Base-by-base conservation (phyloP, 176 grass and related monocot genomes). In the Carex kokanica region DNA sequence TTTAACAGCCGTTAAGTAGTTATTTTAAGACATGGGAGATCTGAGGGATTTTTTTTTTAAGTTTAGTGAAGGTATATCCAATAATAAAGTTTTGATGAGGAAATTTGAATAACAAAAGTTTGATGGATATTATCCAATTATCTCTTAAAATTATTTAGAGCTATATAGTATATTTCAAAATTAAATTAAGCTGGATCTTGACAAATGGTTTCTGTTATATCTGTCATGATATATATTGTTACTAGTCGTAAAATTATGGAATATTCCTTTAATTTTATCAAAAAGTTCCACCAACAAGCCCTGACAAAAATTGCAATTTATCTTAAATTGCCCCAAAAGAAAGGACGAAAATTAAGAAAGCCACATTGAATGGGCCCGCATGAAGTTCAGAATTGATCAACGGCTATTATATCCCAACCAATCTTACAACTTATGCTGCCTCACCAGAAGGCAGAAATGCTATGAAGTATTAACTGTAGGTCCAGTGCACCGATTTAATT, bases 401-500 rank as follows among this genome's bases (percentile, higher is more conserved):
- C 73, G 49, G 73, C 45, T 77, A 52, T 74, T 49, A 74, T 11
- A 49, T 73, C 8, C 20, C n/a, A 14, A 27, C 10, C 59, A 24
- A 27, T 74, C 43, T 27, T 52, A 29, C 71, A 43, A 13, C 47
- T 15, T 53, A n/a, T 54, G 43, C 45, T 53, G 38, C 11, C 4
- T 52, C 71, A 74, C 4, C 45, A 27, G 71, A n/a, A n/a, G n/a
- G n/a, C n/a, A n/a, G n/a, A 41, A 73, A 24, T 20, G n/a, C 41
- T 5, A 40, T 40, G 3, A 6, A 7, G 38, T 73, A 73, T 75
- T 32, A 32, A 55, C 12, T 54, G 24, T 29, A 55, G 73, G 24
- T 29, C 49, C 49, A 77, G 8, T 77, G 45, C 73, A 77, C 73
- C 73, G 73, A 77, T 77, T 77, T 55, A 54, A 55, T 29, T 77